These are phyloP conservation scores for Pelargonium myrrhifolium DNA, from an alignment of 441 rosid genomes.

Conservation along the genomic window DNA sequence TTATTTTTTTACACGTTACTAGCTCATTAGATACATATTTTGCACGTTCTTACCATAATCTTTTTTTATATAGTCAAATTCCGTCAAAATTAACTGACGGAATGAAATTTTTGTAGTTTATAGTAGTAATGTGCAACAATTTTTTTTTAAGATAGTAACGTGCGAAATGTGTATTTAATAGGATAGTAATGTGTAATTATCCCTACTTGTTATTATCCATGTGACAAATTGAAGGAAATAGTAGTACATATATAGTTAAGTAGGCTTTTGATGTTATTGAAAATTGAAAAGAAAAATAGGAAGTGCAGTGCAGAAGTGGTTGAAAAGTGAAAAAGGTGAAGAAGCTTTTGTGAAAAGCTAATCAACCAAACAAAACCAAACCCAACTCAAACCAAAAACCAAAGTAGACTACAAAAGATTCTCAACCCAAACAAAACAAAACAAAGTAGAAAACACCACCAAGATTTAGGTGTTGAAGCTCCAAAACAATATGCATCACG, in stretches of 20 bases:
- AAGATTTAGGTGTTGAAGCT: not conserved
- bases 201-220: no score
- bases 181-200: no score
- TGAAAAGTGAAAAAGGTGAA: not conserved
- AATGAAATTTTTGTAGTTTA: no score
- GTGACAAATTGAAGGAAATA: no score
- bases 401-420: not conserved
- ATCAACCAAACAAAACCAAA: not conserved
- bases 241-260: not conserved
- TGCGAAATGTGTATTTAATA: no score
- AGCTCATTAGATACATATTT: no score
- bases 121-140: no score
- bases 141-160: no score
- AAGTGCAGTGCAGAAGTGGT: not conserved
- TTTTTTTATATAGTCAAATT: no score
- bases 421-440: not conserved
- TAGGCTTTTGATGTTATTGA: not conserved
- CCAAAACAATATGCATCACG: not conserved
- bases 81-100: no score
- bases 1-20: no score
- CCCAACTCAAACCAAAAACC: not conserved
- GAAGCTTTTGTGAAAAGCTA: not conserved
- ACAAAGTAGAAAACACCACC: not conserved
- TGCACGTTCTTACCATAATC: no score
- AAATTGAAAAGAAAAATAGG: not conserved